Conservation (phyloP, 2,329 filamentous ascomycete species). For the Gremmenia infestans region DNA sequence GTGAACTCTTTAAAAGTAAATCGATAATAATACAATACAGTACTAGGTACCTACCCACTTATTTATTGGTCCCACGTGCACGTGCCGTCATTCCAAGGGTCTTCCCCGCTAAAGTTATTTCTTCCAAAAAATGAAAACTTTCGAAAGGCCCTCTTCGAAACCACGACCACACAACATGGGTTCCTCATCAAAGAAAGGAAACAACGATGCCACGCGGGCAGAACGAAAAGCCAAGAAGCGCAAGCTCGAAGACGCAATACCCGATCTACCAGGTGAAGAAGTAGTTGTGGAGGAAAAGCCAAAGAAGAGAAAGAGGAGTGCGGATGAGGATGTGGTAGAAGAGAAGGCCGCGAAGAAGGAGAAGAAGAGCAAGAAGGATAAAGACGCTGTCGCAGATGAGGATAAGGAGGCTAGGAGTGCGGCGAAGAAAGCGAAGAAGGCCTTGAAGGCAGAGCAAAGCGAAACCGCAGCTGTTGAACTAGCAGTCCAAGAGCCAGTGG, state of each 20-base stretch:
- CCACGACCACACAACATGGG: slow-evolving; percentile 19
- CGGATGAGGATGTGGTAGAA: slow-evolving; percentile 17
- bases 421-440: slow-evolving; percentile 12
- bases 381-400: background rate
- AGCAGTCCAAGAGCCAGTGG: slow-evolving; percentile 9
- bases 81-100: background rate
- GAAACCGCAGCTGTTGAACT: slow-evolving; percentile 16
- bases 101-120: background rate
- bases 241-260: slow-evolving; percentile 31
- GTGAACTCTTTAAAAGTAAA: background rate
- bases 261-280: slow-evolving; percentile 29
- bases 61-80: too few relatives aligned
- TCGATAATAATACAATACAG: background rate
- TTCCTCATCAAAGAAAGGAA: slow-evolving; percentile 11
- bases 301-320: slow-evolving; percentile 6
- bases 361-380: slow-evolving; percentile 17
- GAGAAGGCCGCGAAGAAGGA: slow-evolving; percentile 17
- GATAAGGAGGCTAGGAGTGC: slow-evolving; percentile 6
- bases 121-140: background rate
- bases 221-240: slow-evolving; percentile 33
- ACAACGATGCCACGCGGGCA: slow-evolving; percentile 25
- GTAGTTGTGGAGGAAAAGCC: slow-evolving; percentile 23
- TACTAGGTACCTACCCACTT: too few relatives aligned
- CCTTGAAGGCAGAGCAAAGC: background rate
- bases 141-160: background rate